Percentiles rank a stretch among this genome's conserved stretches.
These are phyloP conservation scores for Hebeloma cylindrosporum DNA, from an alignment of 768 basidiomycete genomes.

Conservation along the genomic window DNA sequence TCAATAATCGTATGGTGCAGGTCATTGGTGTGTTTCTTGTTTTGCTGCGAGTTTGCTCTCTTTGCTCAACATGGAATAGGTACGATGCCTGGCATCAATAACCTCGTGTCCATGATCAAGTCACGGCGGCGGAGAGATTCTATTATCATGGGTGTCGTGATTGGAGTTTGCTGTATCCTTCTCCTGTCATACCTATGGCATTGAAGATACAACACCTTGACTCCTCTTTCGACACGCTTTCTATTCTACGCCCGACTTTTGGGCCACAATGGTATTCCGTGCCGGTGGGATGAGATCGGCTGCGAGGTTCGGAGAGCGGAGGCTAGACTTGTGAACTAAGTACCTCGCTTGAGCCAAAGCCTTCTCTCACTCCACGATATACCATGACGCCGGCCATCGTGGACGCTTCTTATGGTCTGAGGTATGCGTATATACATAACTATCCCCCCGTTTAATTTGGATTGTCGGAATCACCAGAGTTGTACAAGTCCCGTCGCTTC, in stretches of 20 bases:
- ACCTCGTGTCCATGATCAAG: conserved; percentile 88
- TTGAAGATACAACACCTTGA: conserved; percentile 17
- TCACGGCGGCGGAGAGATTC: conserved; percentile 87
- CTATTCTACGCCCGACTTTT: too few relatives aligned
- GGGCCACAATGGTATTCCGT: too few relatives aligned
- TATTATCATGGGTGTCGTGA: conserved; percentile 84
- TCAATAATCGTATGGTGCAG: conserved; percentile 81
- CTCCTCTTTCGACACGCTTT: too few relatives aligned
- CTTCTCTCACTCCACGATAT: too few relatives aligned
- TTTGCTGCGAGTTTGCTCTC: not conserved
- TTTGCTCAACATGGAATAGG: conserved; percentile 39
- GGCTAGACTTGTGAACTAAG: too few relatives aligned
- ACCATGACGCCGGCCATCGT: too few relatives aligned
- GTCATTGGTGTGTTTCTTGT: conserved; percentile 66
- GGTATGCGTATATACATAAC: too few relatives aligned
- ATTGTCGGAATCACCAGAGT: conserved; percentile 15
- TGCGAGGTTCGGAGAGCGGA: too few relatives aligned
- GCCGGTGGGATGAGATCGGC: too few relatives aligned
- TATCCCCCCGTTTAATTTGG: not conserved
- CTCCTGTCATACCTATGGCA: conserved; percentile 50
- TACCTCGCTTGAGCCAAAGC: too few relatives aligned
- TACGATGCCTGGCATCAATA: conserved; percentile 94
- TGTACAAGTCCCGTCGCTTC: conserved; percentile 17
- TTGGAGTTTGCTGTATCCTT: conserved; percentile 77
- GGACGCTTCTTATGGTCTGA: too few relatives aligned